phyloP scores from a whole-genome alignment of 805 yeast genomes.

The Saturnispora saitoi region DNA sequence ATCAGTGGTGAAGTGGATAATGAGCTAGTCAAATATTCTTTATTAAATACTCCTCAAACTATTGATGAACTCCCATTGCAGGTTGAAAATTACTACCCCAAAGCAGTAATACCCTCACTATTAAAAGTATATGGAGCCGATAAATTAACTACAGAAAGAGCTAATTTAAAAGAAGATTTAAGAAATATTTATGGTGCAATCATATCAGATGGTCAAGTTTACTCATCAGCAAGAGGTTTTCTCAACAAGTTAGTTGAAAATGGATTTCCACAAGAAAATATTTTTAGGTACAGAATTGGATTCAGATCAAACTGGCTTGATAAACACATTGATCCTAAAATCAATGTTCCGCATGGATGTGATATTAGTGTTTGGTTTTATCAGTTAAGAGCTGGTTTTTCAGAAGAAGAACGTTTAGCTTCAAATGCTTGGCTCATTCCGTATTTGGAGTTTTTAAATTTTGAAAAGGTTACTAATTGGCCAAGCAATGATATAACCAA shows the following conservation, averaged over 20 bases:
- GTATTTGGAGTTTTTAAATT: conserved; percentile 23
- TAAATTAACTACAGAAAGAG: conserved; percentile 10
- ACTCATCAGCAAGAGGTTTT: conserved; percentile 31
- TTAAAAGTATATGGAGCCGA: conserved; percentile 13
- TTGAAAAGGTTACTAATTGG: conserved; percentile 26
- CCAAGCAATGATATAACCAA: conserved; percentile 20
- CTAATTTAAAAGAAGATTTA: conserved; percentile 13
- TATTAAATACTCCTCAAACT: conserved; percentile 18
- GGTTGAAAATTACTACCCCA: conserved; percentile 32
- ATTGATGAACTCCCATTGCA: conserved; percentile 26
- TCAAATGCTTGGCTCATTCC: conserved; percentile 26
- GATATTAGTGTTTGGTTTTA: conserved; percentile 32
- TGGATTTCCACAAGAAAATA: conserved; percentile 22
- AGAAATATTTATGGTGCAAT: conserved; percentile 29
- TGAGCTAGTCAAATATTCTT: conserved; percentile 10
- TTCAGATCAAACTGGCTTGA: conserved; percentile 22
- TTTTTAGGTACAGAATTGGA: conserved; percentile 27
- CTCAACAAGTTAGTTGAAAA: conserved; percentile 23
- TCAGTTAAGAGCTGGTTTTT: conserved; percentile 20
- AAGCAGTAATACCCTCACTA: conserved; percentile 20
- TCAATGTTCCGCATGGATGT: conserved; percentile 31
- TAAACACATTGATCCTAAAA: conserved; percentile 15
- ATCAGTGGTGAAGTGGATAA: conserved; percentile 14
- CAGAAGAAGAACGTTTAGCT: conserved; percentile 21
- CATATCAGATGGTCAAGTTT: conserved; percentile 33